Conservation (phyloP, 192 early-diverging fungal genomes). For the Mortierella hygrophila region DNA sequence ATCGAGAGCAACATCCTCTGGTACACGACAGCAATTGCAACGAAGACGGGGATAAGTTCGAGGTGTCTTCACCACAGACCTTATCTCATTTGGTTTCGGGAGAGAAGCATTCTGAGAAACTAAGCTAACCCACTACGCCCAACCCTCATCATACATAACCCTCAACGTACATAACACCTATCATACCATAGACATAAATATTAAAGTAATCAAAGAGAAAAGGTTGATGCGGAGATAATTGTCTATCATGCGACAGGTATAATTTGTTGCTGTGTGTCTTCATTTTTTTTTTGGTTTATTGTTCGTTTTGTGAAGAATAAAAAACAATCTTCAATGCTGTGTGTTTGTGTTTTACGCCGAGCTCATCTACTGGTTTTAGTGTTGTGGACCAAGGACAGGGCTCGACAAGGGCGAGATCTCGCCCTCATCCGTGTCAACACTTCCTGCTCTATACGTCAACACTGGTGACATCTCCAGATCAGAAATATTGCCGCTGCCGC, state of each 20-base stretch:
- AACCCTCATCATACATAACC: background rate
- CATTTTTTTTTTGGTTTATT: no score
- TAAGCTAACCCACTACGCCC: background rate
- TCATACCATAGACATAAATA: no score
- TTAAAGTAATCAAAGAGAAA: no score
- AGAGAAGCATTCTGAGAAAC: background rate
- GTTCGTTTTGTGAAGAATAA: background rate
- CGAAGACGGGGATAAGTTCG: background rate
- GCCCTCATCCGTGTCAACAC: background rate
- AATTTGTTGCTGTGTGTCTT: no score
- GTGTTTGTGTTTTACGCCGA: no score
- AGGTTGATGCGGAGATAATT: no score
- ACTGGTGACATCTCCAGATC: background rate
- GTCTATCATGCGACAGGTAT: no score
- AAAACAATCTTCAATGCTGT: background rate
- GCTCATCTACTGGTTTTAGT: background rate
- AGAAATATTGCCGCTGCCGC: background rate
- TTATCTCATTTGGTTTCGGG: background rate
- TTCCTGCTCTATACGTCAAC: background rate
- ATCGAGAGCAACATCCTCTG: background rate
- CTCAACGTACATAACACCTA: no score
- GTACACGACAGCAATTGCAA: background rate
- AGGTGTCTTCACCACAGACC: background rate
- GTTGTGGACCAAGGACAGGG: constrained; percentile 1
- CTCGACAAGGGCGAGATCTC: background rate